Conservation (phyloP, 345 rosid species). For the Salix exigua region DNA sequence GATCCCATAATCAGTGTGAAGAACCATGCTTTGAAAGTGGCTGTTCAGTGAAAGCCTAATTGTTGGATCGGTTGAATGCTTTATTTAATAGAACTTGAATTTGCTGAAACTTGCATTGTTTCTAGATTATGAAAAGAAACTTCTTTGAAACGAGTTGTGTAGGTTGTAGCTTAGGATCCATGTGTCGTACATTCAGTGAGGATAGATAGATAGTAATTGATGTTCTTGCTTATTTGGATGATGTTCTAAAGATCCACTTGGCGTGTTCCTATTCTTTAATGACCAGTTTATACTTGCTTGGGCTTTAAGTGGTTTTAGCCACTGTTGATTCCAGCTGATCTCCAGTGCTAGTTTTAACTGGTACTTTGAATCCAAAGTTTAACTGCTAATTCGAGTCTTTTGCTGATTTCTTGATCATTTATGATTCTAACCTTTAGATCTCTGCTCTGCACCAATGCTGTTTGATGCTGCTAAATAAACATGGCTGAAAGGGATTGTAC, state of each 20-base stretch:
- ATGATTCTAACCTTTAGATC: constrained; percentile 34
- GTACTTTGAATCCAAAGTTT: too few species aligned
- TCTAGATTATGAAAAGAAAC: background rate
- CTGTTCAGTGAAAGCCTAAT: background rate
- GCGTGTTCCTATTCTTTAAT: background rate
- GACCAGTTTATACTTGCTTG: background rate
- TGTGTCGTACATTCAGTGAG: background rate
- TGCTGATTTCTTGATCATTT: constrained; percentile 5
- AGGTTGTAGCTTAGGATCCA: background rate
- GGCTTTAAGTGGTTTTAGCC: too few species aligned
- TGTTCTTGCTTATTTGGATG: background rate
- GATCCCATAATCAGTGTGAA: background rate
- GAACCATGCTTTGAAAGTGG: background rate
- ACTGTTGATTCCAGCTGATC: too few species aligned
- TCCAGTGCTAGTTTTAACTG: too few species aligned
- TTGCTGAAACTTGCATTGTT: background rate
- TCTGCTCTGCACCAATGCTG: constrained; percentile 40
- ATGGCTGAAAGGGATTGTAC: too few species aligned
- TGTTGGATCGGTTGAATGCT: background rate
- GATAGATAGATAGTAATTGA: background rate
- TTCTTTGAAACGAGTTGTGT: too few species aligned
- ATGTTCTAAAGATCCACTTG: background rate
- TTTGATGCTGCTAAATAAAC: too few species aligned
- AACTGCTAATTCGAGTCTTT: background rate
- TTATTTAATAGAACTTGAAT: background rate